Evolutionary conservation across 371 early-diverging fungal genomes (phyloP).

Genomic region (Mortierella sp.): DNA sequence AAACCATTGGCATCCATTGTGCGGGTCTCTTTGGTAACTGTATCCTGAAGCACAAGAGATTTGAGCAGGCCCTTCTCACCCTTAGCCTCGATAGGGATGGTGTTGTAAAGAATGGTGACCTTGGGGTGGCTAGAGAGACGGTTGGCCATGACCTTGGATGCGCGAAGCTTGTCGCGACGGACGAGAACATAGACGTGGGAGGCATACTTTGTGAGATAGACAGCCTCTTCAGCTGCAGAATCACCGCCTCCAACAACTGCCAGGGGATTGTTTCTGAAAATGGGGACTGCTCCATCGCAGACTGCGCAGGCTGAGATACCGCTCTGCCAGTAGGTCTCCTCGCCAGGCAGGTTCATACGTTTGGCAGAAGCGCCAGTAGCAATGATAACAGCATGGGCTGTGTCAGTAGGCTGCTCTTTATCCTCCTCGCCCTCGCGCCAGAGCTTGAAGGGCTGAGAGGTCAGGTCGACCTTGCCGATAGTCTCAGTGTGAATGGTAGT

Average conservation of each 20-base stretch:
- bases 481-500: conserved; percentile 92
- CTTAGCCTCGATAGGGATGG: conserved; percentile 82
- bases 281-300: conserved; percentile 98
- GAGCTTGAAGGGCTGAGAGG: conserved; percentile 86
- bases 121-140: conserved; percentile 88
- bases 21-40: conserved; percentile 71
- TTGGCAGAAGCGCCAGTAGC: conserved; percentile 99
- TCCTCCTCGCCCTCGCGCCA: conserved; percentile 88
- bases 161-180: conserved; percentile 95
- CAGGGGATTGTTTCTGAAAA: conserved; percentile 93
- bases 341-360: conserved; percentile 85
- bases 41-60: conserved; percentile 78
- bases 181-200: conserved; percentile 94
- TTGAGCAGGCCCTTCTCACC: conserved; percentile 86
- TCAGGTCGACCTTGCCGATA: conserved; percentile 84
- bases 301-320: conserved; percentile 99
- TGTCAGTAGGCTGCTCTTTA: conserved; percentile 72
- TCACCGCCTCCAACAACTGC: conserved; percentile 99
- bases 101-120: conserved; percentile 93
- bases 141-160: conserved; percentile 95
- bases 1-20: conserved; percentile 87
- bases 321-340: conserved; percentile 90
- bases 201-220: conserved; percentile 94
- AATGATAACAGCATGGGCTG: conserved; percentile 89
- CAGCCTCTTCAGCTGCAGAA: conserved; percentile 98